A percentile compares a stretch with the other conserved stretches of the same genome.
These are phyloP conservation scores for Sugiyamaella xylanicola DNA, from an alignment of 1,139 yeast genomes.

Conservation along the genomic window DNA sequence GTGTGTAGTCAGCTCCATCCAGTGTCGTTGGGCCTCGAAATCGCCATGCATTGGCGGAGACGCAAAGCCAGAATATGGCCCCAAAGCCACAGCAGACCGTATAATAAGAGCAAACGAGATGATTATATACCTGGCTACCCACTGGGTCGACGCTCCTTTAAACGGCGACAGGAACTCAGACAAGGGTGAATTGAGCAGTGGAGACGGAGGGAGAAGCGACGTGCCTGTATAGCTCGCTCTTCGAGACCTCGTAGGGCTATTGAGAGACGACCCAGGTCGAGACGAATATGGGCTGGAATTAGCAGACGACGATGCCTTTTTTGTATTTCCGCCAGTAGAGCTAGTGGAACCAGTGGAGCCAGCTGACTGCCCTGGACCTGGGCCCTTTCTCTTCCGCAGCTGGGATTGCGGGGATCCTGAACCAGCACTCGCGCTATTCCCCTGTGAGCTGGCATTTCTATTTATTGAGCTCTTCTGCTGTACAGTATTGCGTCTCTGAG, in stretches of 20 bases:
- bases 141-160: constrained; percentile 75
- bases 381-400: neutral
- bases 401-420: neutral
- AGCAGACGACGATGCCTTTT: no score
- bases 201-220: constrained; percentile 25
- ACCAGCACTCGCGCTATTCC: no score
- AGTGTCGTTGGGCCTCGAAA: constrained; percentile 97
- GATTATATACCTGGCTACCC: constrained; percentile 83
- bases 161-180: constrained; percentile 63
- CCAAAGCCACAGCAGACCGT: constrained; percentile 84
- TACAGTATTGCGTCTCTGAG: no score
- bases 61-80: constrained; percentile 69
- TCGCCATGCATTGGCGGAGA: constrained; percentile 87
- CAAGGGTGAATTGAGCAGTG: constrained; percentile 49
- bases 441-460: no score
- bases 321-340: no score
- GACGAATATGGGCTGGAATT: constrained; percentile 5
- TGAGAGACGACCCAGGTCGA: neutral
- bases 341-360: no score
- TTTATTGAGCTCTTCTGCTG: no score
- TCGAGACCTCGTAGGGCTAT: constrained; percentile 4
- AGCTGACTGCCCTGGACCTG: neutral
- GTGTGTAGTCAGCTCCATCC: constrained; percentile 89
- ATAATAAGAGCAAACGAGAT: constrained; percentile 74
- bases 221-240: constrained; percentile 14